These are phyloP conservation scores for Pseudonitzschia multiseries DNA, from an alignment of 108 stramenopile species.

Conservation along the genomic window DNA sequence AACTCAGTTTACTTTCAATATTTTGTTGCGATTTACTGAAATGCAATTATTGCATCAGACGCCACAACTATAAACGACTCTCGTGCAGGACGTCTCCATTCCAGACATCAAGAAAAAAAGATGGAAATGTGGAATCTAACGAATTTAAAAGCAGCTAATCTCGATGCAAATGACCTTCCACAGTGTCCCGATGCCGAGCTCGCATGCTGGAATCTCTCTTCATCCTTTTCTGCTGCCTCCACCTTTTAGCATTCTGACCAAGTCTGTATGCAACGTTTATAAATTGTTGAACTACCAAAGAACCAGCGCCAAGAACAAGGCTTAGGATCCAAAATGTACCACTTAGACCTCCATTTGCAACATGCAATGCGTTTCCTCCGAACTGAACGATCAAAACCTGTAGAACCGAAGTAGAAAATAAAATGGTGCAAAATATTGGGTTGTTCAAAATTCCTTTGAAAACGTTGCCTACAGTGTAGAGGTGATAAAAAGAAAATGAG, in stretches of 20 bases:
- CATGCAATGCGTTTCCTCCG: conserved; percentile 78
- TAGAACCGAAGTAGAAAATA: conserved; percentile 69
- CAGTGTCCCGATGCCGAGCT: background rate
- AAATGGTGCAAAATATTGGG: conserved; percentile 81
- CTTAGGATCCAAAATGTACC: conserved; percentile 50
- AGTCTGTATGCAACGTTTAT: conserved; percentile 47
- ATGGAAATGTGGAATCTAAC: too few relatives aligned
- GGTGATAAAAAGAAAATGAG: background rate
- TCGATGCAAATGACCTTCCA: conserved; percentile 1
- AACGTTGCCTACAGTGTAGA: conserved; percentile 56
- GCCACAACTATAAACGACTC: too few relatives aligned
- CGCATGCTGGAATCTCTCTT: background rate
- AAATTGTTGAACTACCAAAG: conserved; percentile 66
- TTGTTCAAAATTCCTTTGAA: conserved; percentile 79
- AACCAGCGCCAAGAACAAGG: conserved; percentile 52
- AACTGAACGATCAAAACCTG: conserved; percentile 92
- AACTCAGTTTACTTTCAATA: too few relatives aligned
- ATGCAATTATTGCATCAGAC: too few relatives aligned
- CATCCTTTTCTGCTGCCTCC: conserved; percentile 13
- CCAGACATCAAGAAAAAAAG: too few relatives aligned
- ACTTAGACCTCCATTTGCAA: conserved; percentile 56
- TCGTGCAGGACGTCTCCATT: too few relatives aligned
- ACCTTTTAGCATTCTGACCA: conserved; percentile 19
- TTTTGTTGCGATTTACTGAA: too few relatives aligned
- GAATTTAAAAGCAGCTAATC: too few relatives aligned